Percentiles rank a stretch among this genome's conserved stretches.
phyloP scores from a whole-genome alignment of 768 basidiomycete genomes.

The Rossbeevera mucosa region DNA sequence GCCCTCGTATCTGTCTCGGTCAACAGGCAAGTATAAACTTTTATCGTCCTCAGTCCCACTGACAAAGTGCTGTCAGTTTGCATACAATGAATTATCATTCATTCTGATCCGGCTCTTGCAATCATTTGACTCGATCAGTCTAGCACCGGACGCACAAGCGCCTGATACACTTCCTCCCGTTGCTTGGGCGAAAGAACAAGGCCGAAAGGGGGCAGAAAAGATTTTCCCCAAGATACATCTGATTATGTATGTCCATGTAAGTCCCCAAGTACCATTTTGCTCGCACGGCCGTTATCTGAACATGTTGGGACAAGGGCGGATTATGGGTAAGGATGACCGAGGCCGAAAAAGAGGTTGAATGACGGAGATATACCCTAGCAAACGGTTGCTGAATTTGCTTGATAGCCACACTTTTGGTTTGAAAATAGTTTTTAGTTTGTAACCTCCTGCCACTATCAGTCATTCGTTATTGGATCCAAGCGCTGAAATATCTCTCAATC shows the following conservation, averaged over 20 bases:
- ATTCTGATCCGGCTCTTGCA: slow-evolving; percentile 62
- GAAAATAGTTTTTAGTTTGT: too few relatives aligned
- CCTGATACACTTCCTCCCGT: slow-evolving; percentile 42
- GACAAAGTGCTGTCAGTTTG: slow-evolving; percentile 35
- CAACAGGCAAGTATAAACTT: slow-evolving; percentile 41
- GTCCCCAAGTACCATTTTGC: not conserved
- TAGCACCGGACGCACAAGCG: slow-evolving; percentile 45
- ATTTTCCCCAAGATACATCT: slow-evolving; percentile 50
- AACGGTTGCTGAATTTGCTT: not conserved
- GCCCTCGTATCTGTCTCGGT: slow-evolving; percentile 55
- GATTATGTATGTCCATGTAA: slow-evolving; percentile 50
- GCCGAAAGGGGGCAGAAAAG: slow-evolving; percentile 48
- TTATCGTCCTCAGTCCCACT: not conserved
- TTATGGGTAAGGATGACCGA: slow-evolving; percentile 46
- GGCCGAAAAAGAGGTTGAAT: slow-evolving; percentile 7
- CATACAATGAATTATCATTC: slow-evolving; percentile 59
- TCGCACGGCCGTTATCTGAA: not conserved
- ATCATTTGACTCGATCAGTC: slow-evolving; percentile 44
- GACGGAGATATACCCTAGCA: not conserved
- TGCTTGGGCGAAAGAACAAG: slow-evolving; percentile 41
- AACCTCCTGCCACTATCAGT: too few relatives aligned
- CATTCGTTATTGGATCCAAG: slow-evolving; percentile 28
- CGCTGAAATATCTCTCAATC: too few relatives aligned
- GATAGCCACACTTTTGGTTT: not conserved
- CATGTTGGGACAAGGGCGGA: slow-evolving; percentile 41